Evolutionary conservation across 2,329 filamentous ascomycete species (phyloP).

Genomic region (Clonostachys rosea): DNA sequence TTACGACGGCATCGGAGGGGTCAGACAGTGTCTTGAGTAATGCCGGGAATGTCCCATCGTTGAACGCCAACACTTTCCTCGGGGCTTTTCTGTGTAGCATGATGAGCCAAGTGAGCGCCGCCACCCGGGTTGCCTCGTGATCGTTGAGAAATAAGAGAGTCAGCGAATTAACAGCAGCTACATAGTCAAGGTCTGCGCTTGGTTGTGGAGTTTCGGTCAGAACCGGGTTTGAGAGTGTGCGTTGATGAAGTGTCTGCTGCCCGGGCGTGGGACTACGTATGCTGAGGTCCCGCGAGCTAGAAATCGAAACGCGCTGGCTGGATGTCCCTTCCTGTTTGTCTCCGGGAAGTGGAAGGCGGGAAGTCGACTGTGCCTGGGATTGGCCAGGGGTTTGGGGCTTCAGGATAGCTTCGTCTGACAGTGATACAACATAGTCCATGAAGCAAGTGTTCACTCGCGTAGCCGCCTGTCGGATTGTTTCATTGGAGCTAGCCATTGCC

Average conservation of each 20-base stretch:
- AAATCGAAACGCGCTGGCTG: conserved; percentile 46
- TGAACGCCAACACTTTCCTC: conserved; percentile 87
- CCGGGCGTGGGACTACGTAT: conserved; percentile 45
- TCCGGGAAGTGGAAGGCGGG: conserved; percentile 35
- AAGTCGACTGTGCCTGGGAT: conserved; percentile 21
- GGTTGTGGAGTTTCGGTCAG: conserved; percentile 31
- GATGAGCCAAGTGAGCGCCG: conserved; percentile 91
- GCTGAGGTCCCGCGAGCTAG: conserved; percentile 50
- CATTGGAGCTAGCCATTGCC: conserved; percentile 87
- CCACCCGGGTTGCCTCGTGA: conserved; percentile 91
- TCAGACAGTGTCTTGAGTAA: conserved; percentile 95
- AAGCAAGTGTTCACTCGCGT: conserved; percentile 85
- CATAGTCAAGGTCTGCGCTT: conserved; percentile 80
- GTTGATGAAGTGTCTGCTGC: neutral
- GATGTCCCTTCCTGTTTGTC: conserved; percentile 40
- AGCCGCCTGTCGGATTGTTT: conserved; percentile 83
- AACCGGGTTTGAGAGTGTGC: neutral
- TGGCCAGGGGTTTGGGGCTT: conserved; percentile 10
- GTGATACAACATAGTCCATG: conserved; percentile 89
- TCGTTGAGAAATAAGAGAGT: conserved; percentile 94
- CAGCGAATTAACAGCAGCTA: conserved; percentile 86
- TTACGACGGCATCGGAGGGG: conserved; percentile 91
- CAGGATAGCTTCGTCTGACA: conserved; percentile 63
- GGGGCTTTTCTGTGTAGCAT: conserved; percentile 97
- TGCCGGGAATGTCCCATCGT: conserved; percentile 94